These are phyloP conservation scores for Aspergillus ruber DNA, from an alignment of 2,329 filamentous ascomycete genomes.

Conservation along the genomic window DNA sequence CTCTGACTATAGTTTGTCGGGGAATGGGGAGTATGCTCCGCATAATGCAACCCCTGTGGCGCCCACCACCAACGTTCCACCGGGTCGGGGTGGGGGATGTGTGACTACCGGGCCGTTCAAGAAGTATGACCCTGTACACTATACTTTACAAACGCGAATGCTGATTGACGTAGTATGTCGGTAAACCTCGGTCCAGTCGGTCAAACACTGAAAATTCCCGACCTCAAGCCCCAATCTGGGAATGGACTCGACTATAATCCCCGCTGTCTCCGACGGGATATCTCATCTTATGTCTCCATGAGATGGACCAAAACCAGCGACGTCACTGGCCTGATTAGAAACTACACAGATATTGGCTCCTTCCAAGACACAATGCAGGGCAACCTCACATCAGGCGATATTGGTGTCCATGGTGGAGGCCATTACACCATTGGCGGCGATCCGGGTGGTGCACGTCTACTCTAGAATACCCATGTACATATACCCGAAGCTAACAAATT, in stretches of 20 bases:
- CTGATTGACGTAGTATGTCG: slow-evolving; percentile 11
- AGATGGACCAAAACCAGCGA: slow-evolving; percentile 13
- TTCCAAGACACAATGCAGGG: slow-evolving; percentile 18
- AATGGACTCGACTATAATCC: slow-evolving; percentile 23
- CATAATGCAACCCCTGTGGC: slow-evolving; percentile 18
- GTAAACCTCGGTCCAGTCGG: slow-evolving; percentile 26
- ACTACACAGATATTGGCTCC: slow-evolving; percentile 16
- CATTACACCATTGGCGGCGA: slow-evolving; percentile 44
- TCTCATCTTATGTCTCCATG: slow-evolving; percentile 12
- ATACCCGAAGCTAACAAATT: neutral
- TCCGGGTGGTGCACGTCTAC: slow-evolving; percentile 23
- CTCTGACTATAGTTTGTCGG: slow-evolving; percentile 35
- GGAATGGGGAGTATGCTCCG: slow-evolving; percentile 36
- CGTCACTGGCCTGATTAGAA: slow-evolving; percentile 13
- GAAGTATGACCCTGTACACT: slow-evolving; percentile 15
- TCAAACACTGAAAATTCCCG: slow-evolving; percentile 11
- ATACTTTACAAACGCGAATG: neutral
- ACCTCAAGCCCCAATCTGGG: slow-evolving; percentile 8
- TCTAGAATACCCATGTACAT: neutral
- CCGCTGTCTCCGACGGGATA: slow-evolving; percentile 24
- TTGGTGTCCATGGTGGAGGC: slow-evolving; percentile 40
- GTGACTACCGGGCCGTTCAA: slow-evolving; percentile 28
- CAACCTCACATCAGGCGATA: slow-evolving; percentile 23
- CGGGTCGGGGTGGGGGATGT: slow-evolving; percentile 29
- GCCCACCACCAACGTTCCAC: slow-evolving; percentile 33